Evolutionary conservation across 805 yeast species (phyloP).

Genomic region (Hanseniaspora valbyensis): DNA sequence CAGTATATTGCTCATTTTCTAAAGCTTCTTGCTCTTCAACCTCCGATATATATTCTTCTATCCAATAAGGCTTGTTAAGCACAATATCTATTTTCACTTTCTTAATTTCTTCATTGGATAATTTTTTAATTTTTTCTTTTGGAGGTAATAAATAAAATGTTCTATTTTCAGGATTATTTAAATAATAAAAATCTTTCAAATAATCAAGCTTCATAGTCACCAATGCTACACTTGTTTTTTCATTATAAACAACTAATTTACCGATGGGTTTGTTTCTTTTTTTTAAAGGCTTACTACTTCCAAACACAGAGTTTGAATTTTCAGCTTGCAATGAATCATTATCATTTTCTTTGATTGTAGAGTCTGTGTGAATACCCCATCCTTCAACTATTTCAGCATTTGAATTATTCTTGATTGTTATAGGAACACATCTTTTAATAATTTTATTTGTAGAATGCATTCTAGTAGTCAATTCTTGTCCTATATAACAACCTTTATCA

Average conservation of each 20-base stretch:
- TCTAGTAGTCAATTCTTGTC: conserved; percentile 89
- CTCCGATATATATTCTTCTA: conserved; percentile 17
- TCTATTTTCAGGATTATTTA: conserved; percentile 27
- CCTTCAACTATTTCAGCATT: conserved; percentile 15
- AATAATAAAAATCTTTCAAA: conserved; percentile 24
- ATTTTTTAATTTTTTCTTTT: conserved; percentile 14
- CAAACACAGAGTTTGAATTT: background rate
- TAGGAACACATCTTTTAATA: conserved; percentile 74
- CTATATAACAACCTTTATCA: conserved; percentile 91
- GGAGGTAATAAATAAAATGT: conserved; percentile 27
- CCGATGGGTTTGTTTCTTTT: conserved; percentile 47
- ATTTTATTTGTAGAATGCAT: conserved; percentile 73
- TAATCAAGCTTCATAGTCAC: conserved; percentile 36
- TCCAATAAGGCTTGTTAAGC: conserved; percentile 26
- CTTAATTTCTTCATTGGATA: conserved; percentile 12
- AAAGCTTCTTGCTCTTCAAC: background rate
- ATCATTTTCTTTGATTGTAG: background rate
- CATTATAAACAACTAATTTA: conserved; percentile 43
- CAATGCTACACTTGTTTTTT: conserved; percentile 56
- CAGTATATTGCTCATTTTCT: background rate
- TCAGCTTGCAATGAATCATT: background rate
- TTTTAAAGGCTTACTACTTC: conserved; percentile 16
- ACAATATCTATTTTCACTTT: conserved; percentile 16
- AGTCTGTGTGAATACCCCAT: conserved; percentile 20
- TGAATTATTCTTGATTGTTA: conserved; percentile 25